phyloP scores from a whole-genome alignment of 2,329 filamentous ascomycete species.

The Paracamarosporium sp. region DNA sequence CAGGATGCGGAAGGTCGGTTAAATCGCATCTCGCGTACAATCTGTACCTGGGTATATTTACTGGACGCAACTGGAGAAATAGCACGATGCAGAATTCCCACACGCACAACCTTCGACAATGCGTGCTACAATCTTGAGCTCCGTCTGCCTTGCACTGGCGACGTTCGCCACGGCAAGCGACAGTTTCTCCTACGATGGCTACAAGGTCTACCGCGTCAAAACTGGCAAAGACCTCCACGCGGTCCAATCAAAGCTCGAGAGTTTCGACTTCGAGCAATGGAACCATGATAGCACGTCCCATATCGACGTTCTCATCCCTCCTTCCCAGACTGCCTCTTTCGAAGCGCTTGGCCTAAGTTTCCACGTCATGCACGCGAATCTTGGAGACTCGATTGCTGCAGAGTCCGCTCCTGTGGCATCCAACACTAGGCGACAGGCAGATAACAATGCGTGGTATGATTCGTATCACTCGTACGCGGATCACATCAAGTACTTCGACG shows the following conservation, averaged over 20 bases:
- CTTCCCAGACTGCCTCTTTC: constrained; percentile 48
- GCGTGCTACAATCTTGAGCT: neutral
- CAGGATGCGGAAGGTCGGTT: neutral
- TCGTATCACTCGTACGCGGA: constrained; percentile 42
- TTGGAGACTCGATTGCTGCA: constrained; percentile 51
- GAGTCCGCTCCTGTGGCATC: constrained; percentile 53
- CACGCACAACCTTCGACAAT: neutral
- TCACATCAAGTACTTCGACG: constrained; percentile 37
- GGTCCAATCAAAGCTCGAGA: constrained; percentile 44
- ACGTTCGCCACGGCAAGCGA: neutral
- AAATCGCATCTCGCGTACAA: neutral
- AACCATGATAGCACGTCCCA: constrained; percentile 37
- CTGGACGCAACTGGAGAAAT: neutral
- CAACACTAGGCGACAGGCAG: constrained; percentile 28
- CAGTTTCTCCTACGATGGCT: constrained; percentile 46
- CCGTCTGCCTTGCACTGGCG: neutral
- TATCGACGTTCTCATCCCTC: constrained; percentile 53
- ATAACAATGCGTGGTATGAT: constrained; percentile 35
- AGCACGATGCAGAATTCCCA: neutral
- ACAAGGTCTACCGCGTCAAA: constrained; percentile 50
- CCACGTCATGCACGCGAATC: constrained; percentile 51
- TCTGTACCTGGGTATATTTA: neutral
- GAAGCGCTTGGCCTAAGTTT: constrained; percentile 44
- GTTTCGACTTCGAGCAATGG: constrained; percentile 46
- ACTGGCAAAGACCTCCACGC: constrained; percentile 39